Conservation (phyloP, 1,284 basidiomycete genomes). For the Amylostereum areolatum region DNA sequence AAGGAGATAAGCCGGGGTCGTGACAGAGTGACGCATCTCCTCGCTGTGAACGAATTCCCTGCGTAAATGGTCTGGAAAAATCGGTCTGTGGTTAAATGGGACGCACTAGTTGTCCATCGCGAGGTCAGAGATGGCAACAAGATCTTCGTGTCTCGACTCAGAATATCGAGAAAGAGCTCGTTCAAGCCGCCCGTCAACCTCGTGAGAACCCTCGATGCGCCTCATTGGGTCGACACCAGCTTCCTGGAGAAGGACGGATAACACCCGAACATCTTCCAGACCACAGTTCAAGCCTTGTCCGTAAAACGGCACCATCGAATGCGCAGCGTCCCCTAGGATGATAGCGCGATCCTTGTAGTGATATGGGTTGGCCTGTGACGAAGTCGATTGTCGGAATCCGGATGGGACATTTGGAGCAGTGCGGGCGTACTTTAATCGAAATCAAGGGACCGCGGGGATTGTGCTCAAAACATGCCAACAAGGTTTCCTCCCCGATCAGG, state of each 20-base stretch:
- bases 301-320: conserved; percentile 98
- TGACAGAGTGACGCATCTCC: conserved; percentile 93
- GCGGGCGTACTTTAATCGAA: conserved; percentile 72
- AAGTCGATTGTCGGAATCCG: conserved; percentile 1
- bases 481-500: conserved; percentile 74
- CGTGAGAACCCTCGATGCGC: conserved; percentile 24
- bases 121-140: conserved; percentile 85
- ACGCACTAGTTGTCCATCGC: conserved; percentile 96
- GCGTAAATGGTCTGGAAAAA: not conserved
- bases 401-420: conserved; percentile 6
- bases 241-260: conserved; percentile 71
- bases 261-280: conserved; percentile 91
- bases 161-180: conserved; percentile 76
- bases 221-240: conserved; percentile 49
- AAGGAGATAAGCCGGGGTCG: conserved; percentile 75
- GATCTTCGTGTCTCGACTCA: conserved; percentile 76
- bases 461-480: conserved; percentile 72
- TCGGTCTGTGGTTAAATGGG: not conserved
- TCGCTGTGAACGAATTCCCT: conserved; percentile 40
- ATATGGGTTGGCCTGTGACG: conserved; percentile 72
- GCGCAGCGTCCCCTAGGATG: conserved; percentile 90
- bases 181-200: conserved; percentile 52
- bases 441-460: conserved; percentile 90
- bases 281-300: conserved; percentile 98
- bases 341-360: conserved; percentile 87